Evolutionary conservation across 176 grass and related monocot genomes (phyloP), one percentile per base, ranked within the genome.

Genomic region (Oryza rufipogon): DNA sequence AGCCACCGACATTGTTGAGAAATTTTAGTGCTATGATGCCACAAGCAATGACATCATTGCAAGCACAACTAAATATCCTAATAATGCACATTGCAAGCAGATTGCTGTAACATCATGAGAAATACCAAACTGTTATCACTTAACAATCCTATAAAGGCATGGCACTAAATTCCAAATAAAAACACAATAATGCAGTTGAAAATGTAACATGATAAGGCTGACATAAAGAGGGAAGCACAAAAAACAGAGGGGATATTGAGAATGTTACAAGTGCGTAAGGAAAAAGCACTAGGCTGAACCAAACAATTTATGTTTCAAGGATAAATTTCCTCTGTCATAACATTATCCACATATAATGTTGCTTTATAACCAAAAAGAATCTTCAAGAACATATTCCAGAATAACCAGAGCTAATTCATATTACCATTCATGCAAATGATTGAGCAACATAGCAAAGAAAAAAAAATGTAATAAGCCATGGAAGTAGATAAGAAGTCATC

Each of bases 281-380:
- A 61, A 17, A 52, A 58, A 44, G 28, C 68, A 81, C 1, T 61
- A 81, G 20, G n/a, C 58, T 14, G 17, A 20, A 20, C 52, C 17
- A 58, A 58, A 58, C 52, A 58, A 20, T 58, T 58, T 20, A 58
- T 58, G 17, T 63, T 63, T 16, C 23, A 74, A 74, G 7, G 25
- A 76, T 76, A 17, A 9, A 3, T 33, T 76, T 68, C 61, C 67
- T 68, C 70, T 34, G 47, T 61, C 33, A 52, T 61, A 71, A 71
- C 39, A 76, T 63, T 38, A 81, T 60, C 52, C 48, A 81, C 69
- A 36, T 48, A 48, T 30, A 28, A 56, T n/a, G 7, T 63, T 67
- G 68, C 71, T 65, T 70, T 28, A 78, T 42, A 78, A 58, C 34
- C 5, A 49, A 76, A 81, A 86, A 52, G 9, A 42, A 73, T 17